Percentiles rank a stretch among this genome's conserved stretches.
These are phyloP conservation scores for Sugiyamaella japonica DNA, from an alignment of 1,139 yeast species.

Conservation along the genomic window DNA sequence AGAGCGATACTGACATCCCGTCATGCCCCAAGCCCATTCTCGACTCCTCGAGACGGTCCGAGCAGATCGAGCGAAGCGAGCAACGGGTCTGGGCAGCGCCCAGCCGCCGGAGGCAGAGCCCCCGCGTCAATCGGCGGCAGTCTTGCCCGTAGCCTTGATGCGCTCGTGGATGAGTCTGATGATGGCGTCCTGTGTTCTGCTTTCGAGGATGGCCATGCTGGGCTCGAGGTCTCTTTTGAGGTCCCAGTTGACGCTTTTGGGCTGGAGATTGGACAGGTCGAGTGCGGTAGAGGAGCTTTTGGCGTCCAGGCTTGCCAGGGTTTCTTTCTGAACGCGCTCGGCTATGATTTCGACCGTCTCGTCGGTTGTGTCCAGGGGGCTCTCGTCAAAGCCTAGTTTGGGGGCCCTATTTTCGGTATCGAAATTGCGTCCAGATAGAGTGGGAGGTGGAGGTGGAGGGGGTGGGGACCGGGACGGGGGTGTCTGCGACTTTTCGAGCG, in stretches of 20 bases:
- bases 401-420: constrained; percentile 40
- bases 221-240: constrained; percentile 44
- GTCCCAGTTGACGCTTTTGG: constrained; percentile 44
- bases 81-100: neutral
- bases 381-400: constrained; percentile 40
- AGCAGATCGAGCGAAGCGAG: neutral
- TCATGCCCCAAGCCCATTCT: no score
- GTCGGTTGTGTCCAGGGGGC: constrained; percentile 36
- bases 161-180: constrained; percentile 38
- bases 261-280: constrained; percentile 33
- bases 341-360: constrained; percentile 44
- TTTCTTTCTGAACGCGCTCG: constrained; percentile 37
- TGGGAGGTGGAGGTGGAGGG: neutral
- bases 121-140: constrained; percentile 10
- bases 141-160: constrained; percentile 8
- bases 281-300: constrained; percentile 24
- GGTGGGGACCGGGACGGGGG: neutral
- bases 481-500: constrained; percentile 11
- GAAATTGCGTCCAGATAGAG: constrained; percentile 38
- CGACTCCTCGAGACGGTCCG: no score
- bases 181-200: constrained; percentile 45
- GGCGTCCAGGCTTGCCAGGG: constrained; percentile 32
- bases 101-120: neutral
- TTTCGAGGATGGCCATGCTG: constrained; percentile 42
- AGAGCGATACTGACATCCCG: no score